A percentile compares a stretch with the other conserved stretches of the same genome.
These are phyloP conservation scores for Panus rudis DNA, from an alignment of 768 basidiomycete species.

Conservation along the genomic window DNA sequence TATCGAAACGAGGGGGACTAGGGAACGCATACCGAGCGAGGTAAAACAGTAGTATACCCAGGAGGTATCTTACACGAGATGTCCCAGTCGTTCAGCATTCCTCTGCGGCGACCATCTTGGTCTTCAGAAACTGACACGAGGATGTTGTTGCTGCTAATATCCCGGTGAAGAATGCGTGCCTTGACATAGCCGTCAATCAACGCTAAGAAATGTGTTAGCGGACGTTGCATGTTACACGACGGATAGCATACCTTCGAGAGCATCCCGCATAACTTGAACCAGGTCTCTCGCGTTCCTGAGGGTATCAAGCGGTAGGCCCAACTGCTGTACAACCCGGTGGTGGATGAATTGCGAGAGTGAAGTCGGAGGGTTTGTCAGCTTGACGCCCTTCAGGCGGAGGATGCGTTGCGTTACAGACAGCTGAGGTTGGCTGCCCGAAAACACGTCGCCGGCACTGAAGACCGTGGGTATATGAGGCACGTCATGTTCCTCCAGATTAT, in stretches of 20 bases:
- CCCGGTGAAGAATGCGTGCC: constrained; percentile 3
- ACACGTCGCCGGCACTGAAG: constrained; percentile 4
- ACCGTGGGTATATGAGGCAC: constrained; percentile 3
- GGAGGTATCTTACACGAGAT: no score
- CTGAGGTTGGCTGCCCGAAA: not conserved
- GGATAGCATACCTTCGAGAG: not conserved
- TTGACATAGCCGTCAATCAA: not conserved
- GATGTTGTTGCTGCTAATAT: constrained; percentile 6
- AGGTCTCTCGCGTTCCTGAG: not conserved
- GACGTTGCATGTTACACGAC: not conserved
- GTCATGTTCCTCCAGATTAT: not conserved
- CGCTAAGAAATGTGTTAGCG: not conserved
- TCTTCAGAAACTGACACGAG: constrained; percentile 2
- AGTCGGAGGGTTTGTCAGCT: no score
- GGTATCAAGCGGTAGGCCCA: constrained; percentile 1
- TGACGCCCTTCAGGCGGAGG: no score
- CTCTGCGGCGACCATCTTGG: constrained; percentile 3
- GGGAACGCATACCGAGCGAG: not conserved
- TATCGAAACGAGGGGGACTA: not conserved
- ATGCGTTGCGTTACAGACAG: not conserved
- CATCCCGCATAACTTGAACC: constrained; percentile 3
- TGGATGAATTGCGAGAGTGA: no score
- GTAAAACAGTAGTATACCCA: no score
- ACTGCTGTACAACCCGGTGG: constrained; percentile 3
- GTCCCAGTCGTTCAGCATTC: constrained; percentile 8